A percentile compares a stretch with the other conserved stretches of the same genome.
Conservation (phyloP, 2,329 filamentous ascomycete species). For the Ascochyta lentis region DNA sequence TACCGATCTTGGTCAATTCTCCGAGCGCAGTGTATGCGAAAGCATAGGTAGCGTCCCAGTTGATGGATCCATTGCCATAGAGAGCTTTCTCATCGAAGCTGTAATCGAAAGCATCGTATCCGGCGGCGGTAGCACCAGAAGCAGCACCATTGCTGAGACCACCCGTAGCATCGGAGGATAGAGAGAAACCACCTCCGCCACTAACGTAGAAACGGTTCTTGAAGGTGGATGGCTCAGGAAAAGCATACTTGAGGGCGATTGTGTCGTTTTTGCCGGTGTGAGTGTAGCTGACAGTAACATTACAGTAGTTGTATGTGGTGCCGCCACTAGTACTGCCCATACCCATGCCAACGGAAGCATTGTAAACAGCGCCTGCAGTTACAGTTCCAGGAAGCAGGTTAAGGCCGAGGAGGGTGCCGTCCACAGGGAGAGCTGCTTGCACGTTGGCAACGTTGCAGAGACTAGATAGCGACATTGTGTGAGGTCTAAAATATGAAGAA, state of each 20-base stretch:
- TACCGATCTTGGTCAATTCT: slow-evolving; percentile 59
- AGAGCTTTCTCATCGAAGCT: slow-evolving; percentile 45
- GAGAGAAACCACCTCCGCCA: slow-evolving; percentile 54
- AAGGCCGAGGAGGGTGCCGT: slow-evolving; percentile 29
- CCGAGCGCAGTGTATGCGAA: slow-evolving; percentile 60
- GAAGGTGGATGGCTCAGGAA: slow-evolving; percentile 53
- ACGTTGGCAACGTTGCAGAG: slow-evolving; percentile 27
- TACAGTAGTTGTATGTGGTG: slow-evolving; percentile 50
- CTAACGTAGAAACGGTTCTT: slow-evolving; percentile 56
- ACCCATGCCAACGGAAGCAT: slow-evolving; percentile 34
- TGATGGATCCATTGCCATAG: slow-evolving; percentile 57
- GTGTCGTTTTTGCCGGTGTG: slow-evolving; percentile 47
- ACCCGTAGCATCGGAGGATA: slow-evolving; percentile 44
- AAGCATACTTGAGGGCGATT: slow-evolving; percentile 46
- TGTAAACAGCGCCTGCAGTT: slow-evolving; percentile 43
- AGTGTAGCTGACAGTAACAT: slow-evolving; percentile 56
- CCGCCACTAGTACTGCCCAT: slow-evolving; percentile 4
- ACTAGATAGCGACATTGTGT: slow-evolving; percentile 8
- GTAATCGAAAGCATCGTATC: slow-evolving; percentile 57
- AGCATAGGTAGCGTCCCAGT: slow-evolving; percentile 59
- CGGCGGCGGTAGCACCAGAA: slow-evolving; percentile 58
- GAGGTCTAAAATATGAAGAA: neutral
- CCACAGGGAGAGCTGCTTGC: slow-evolving; percentile 24
- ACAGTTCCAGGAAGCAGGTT: slow-evolving; percentile 53
- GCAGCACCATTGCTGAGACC: slow-evolving; percentile 58